Evolutionary conservation across 2,329 filamentous ascomycete genomes (phyloP).

Genomic region (Penicillium hesseltinei): DNA sequence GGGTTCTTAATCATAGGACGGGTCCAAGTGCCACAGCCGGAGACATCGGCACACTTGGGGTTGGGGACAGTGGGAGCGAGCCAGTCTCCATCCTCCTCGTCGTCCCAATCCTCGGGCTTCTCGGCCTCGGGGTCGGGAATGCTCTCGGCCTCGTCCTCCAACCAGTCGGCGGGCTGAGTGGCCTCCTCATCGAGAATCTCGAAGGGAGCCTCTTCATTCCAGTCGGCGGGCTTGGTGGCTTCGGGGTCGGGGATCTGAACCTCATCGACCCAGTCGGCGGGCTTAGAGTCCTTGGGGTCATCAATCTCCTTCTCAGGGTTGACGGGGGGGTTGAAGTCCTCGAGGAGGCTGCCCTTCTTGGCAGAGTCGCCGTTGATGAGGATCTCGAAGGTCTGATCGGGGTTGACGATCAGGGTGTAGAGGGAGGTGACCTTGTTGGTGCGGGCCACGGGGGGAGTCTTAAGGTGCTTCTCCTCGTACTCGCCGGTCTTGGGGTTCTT

Average conservation of each 20-base stretch:
- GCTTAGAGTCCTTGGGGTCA: constrained; percentile 89
- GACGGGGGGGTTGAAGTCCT: constrained; percentile 90
- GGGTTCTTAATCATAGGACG: constrained; percentile 93
- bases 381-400: constrained; percentile 93
- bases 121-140: constrained; percentile 89
- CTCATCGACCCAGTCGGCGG: constrained; percentile 92
- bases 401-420: constrained; percentile 94
- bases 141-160: constrained; percentile 79
- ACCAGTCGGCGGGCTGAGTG: constrained; percentile 90
- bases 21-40: constrained; percentile 91
- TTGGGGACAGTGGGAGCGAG: constrained; percentile 84
- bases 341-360: constrained; percentile 86
- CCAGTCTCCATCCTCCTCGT: constrained; percentile 99
- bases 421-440: constrained; percentile 90
- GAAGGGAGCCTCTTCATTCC: constrained; percentile 97
- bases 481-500: constrained; percentile 99
- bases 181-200: constrained; percentile 95
- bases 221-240: constrained; percentile 94
- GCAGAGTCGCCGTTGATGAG: constrained; percentile 85
- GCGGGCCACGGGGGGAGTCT: constrained; percentile 75
- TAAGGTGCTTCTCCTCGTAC: constrained; percentile 99
- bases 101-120: constrained; percentile 99
- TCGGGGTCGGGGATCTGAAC: constrained; percentile 87
- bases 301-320: constrained; percentile 95
- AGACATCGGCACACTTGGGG: constrained; percentile 90